Evolutionary conservation across 805 yeast species (phyloP), one percentile per base, ranked within the genome.

Genomic region (Torulaspora quercuum): DNA sequence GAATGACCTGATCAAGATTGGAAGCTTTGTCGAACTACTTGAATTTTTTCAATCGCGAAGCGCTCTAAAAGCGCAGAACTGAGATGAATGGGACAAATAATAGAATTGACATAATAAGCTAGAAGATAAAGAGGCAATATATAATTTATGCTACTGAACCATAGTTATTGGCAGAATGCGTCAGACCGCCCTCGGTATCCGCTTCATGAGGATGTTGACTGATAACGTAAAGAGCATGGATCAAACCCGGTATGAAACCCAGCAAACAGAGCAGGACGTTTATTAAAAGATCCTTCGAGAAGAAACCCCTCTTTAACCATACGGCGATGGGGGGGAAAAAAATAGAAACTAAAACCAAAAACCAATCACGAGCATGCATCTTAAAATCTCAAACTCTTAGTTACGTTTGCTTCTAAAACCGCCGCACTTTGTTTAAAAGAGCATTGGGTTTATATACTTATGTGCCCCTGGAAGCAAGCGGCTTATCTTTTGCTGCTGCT

Each of bases 241-340:
- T 59, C 33, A 81, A 63, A 3, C 88, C 88, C 0, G 90, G 90
- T 39, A 82, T 60, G 56, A 73, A 78, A 2, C 88, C 85, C 20
- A 82, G 60, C 6, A 78, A 33, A 45, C 79, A 76, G 26, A 82
- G 65, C 17, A 75, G 57, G 25, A 82, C 66, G 55, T 82, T 82
- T 43, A 82, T 73, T 64, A 72, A 64, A 47, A 55, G 45, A 34
- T 59, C 64, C 35, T 52, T 52, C 6, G 57, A 44, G 36, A 48
- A 46, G 16, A 69, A 68, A 1, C 89, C 89, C 49, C 84, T 64
- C 59, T 82, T 82, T 44, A 80, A 55, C 32, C 77, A 70, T 15
- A 82, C 89, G 6, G 88, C 82, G 24, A 82, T 64, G 6, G 87
- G 87, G 7, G 90, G 90, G 7, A 81, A 51, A 54, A 82, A 75